Base-by-base conservation (phyloP, 345 rosid genomes). In the Camelina hispida region DNA sequence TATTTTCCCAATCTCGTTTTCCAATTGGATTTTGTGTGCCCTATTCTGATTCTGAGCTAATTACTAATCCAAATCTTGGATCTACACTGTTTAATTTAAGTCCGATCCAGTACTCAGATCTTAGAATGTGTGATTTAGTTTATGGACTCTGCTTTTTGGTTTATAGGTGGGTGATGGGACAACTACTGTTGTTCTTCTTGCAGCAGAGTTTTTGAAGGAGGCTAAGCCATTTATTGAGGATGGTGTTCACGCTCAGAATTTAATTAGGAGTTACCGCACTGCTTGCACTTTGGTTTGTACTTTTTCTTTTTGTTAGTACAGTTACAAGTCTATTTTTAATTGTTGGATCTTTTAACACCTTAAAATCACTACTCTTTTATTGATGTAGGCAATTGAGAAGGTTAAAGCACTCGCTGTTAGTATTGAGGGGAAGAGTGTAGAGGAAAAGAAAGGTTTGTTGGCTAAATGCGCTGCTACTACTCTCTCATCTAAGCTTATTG, bases 201-300 rank as follows among this genome's bases (percentile, higher is more conserved):
- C 98, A 0, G 93, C 88, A 22, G 99, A 96, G 83, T 93, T 96
- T 80, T 74, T 93, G 85, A 96, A 74, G 85, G 98, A 93, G 86
- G 99, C 99, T 50, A 96, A 96, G 73, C 98, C 99, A 59, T 96
- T 93, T 63, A 80, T 96, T 25, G 98, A 96, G 77, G 97, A 96
- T 35, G 99, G 99, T 30, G 99, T 93, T 72, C 98, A 93, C 79
- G 81, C 99, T 9, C 99, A 93, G 80, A 96, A 88, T 79, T 56
- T 96, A 67, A 96, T 93, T 28, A 83, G 95, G 71, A 96, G 99
- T 78, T 96, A 87, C 69, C 87, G 98, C 28, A 85, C 88, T 32
- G 99, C 98, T 2, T 61, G 92, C 79, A 20, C 87, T 75, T 79
- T 91, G 88, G 98, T 92, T 65, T 66, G 75, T 80, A 30, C 0